Base-by-base conservation (phyloP, 208 protist genomes). In the Leishmania mexicana region DNA sequence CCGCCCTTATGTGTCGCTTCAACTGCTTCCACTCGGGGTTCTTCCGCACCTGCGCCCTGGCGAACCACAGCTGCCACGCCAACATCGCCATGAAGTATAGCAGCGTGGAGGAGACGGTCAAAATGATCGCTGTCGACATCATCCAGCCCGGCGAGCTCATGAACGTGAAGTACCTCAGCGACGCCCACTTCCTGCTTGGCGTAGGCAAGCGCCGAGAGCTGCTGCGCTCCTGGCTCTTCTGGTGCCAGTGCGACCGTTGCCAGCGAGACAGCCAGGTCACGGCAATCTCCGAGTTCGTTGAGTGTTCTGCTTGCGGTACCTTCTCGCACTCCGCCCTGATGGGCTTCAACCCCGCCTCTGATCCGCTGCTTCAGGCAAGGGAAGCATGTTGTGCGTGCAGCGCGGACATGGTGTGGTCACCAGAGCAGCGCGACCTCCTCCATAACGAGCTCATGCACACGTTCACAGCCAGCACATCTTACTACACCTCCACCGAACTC, bases 61-160 rank as follows among this genome's bases (percentile, higher is more conserved):
- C 92, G 28, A 97, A 97, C 81, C 94, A 97, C 89, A 96, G 92
- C 84, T 97, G 94, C 81, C 76, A 83, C 60, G 90, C 94, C 47
- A 97, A 97, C 87, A 92, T 94, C n/a, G 94, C 94, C 42, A 97
- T 97, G 92, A 97, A 97, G 87, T 95, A 92, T 77, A 91, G 83
- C 81, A 78, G 75, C 21, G 74, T 70, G 11, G 83, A 90, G 19
- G 76, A 91, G n/a, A 92, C 90, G 3, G 92, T 96, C 57, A 95
- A 89, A 45, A 94, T 97, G 87, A 89, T 95, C 70, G 85, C 88
- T 2, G 94, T 97, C 11, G 88, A 88, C 58, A 72, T 73, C 38
- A 93, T 97, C 49, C 70, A 84, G 67, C 84, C 92, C 2, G 94
- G 94, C 0, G 92, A 96, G 68, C 83, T 94, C 58, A 83, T 97